Evolutionary conservation across 73 alveolate genomes (phyloP).

Genomic region (Paramecium caudatum): DNA sequence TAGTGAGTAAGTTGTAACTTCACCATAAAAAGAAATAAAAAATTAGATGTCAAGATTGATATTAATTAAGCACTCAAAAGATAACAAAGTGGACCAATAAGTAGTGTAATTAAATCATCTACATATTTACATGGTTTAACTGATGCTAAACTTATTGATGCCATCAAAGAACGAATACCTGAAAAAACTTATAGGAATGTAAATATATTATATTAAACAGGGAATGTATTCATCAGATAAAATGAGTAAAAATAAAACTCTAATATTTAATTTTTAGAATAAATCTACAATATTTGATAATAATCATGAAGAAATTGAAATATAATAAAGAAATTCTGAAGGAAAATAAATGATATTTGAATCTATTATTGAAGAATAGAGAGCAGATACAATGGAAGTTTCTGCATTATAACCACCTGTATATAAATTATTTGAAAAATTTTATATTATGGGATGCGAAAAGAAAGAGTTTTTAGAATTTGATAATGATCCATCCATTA

Average conservation of each 20-base stretch:
- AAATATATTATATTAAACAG: background rate
- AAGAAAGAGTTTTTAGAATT: conserved; percentile 73
- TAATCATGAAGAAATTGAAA: background rate
- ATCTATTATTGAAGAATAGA: conserved; percentile 7
- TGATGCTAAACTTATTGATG: background rate
- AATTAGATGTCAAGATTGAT: background rate
- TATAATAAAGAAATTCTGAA: background rate
- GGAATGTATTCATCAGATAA: background rate
- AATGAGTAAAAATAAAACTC: background rate
- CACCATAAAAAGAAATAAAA: background rate
- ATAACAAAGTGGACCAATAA: conserved; percentile 30
- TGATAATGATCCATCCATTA: conserved; percentile 60
- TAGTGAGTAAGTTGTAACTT: too few relatives aligned
- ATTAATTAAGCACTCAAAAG: background rate
- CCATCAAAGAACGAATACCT: conserved; percentile 7
- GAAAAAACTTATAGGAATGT: conserved; percentile 18
- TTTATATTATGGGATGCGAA: conserved; percentile 75
- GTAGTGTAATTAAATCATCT: conserved; percentile 18
- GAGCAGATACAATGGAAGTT: background rate
- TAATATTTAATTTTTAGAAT: background rate
- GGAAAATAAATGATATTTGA: background rate
- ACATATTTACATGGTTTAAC: conserved; percentile 8
- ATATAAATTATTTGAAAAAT: conserved; percentile 62
- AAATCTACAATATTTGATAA: conserved; percentile 21
- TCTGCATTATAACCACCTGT: background rate